A percentile compares a stretch with the other conserved stretches of the same genome.
Evolutionary conservation across 192 early-diverging fungal genomes (phyloP).

Genomic region (Coemansia sp.): DNA sequence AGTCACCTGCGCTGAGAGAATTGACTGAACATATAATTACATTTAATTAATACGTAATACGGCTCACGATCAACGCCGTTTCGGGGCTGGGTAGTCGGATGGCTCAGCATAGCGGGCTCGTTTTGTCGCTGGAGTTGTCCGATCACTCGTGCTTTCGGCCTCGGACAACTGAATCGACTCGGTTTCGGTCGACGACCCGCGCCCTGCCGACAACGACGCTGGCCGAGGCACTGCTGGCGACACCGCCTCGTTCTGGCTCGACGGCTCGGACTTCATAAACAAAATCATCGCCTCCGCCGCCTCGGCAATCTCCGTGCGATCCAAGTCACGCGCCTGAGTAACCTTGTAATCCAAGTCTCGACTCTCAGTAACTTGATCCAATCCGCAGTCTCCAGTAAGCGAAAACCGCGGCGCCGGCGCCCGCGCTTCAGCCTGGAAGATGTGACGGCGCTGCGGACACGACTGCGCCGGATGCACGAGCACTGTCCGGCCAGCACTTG

Average conservation of each 20-base stretch:
- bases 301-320: slow-evolving; percentile 23
- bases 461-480: slow-evolving; percentile 16
- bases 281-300: slow-evolving; percentile 47
- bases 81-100: too few relatives aligned
- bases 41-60: too few relatives aligned
- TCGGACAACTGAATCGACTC: slow-evolving; percentile 1
- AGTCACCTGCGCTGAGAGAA: too few relatives aligned
- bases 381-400: not conserved
- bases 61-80: too few relatives aligned
- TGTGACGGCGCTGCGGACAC: slow-evolving; percentile 25
- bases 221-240: slow-evolving; percentile 3
- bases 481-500: not conserved
- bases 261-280: slow-evolving; percentile 35
- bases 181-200: not conserved
- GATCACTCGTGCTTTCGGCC: not conserved
- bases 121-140: not conserved
- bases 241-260: slow-evolving; percentile 19
- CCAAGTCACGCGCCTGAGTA: not conserved
- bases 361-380: too few relatives aligned
- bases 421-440: not conserved
- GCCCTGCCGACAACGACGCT: not conserved
- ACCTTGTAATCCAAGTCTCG: not conserved
- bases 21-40: too few relatives aligned
- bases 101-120: not conserved
- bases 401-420: slow-evolving; percentile 14